Conservation (phyloP, 176 grass and related monocot species). For the Aegilops bicornis region DNA sequence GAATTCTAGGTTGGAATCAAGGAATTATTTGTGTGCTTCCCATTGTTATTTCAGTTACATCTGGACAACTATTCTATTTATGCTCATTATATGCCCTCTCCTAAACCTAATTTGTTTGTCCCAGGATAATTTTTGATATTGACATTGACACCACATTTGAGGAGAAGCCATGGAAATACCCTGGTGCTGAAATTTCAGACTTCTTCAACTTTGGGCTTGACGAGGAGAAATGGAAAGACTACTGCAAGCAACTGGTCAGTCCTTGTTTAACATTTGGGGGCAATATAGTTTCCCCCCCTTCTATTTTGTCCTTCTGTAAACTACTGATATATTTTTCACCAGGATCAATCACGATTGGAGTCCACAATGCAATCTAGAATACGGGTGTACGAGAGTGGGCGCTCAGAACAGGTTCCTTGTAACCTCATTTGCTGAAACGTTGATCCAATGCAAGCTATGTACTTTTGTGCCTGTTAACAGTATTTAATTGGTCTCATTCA, state of each 20-base stretch:
- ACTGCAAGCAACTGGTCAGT: conserved; percentile 88
- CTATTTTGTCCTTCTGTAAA: conserved; percentile 6
- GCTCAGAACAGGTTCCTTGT: conserved; percentile 76
- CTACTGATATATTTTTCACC: conserved; percentile 25
- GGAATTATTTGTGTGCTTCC: background rate
- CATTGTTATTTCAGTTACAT: background rate
- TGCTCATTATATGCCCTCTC: conserved; percentile 13
- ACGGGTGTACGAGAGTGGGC: conserved; percentile 94
- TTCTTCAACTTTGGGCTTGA: conserved; percentile 94
- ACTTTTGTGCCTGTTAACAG: conserved; percentile 16
- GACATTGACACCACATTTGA: conserved; percentile 80
- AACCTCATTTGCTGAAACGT: conserved; percentile 19
- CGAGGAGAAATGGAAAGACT: conserved; percentile 97
- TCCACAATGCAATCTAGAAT: conserved; percentile 99
- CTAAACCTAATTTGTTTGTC: conserved; percentile 23
- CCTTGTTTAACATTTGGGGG: conserved; percentile 18
- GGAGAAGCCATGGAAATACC: conserved; percentile 97
- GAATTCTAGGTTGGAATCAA: background rate
- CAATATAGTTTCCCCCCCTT: background rate
- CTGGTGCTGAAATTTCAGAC: conserved; percentile 81
- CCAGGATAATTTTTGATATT: conserved; percentile 88
- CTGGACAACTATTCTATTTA: conserved; percentile 1
- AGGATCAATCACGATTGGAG: conserved; percentile 87
- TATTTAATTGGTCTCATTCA: conserved; percentile 43
- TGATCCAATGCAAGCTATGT: background rate